A percentile compares a stretch with the other conserved stretches of the same genome.
phyloP scores from a whole-genome alignment of 495 filamentous ascomycete species.

The Penicillium angulare region DNA sequence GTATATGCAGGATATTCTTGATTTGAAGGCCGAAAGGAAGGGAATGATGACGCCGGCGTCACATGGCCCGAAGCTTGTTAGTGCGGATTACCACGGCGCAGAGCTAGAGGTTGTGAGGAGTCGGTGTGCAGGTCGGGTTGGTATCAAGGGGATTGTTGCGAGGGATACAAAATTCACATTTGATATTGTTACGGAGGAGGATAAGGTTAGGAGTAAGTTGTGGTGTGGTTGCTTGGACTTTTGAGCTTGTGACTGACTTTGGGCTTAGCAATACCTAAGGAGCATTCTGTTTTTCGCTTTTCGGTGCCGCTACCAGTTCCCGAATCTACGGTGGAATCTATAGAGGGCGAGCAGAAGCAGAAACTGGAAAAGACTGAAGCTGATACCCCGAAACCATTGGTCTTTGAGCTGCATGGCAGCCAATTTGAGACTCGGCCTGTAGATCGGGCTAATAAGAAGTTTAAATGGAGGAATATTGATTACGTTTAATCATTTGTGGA shows the following conservation, averaged over 20 bases:
- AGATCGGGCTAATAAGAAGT: slow-evolving; percentile 86
- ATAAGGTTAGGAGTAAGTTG: slow-evolving; percentile 61
- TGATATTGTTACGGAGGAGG: slow-evolving; percentile 68
- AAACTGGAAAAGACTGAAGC: not conserved
- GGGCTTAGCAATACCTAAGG: slow-evolving; percentile 74
- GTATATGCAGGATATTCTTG: slow-evolving; percentile 77
- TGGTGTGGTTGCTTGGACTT: not conserved
- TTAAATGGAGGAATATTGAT: slow-evolving; percentile 70
- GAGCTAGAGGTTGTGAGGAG: slow-evolving; percentile 80
- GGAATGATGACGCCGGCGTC: slow-evolving; percentile 47
- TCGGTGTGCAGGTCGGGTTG: slow-evolving; percentile 76
- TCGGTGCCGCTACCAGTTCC: slow-evolving; percentile 53
- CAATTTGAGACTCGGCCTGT: slow-evolving; percentile 81
- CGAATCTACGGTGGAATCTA: slow-evolving; percentile 10
- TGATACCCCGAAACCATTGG: slow-evolving; percentile 41
- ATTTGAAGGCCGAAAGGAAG: slow-evolving; percentile 39
- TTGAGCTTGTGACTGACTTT: slow-evolving; percentile 3
- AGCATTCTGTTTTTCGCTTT: slow-evolving; percentile 81
- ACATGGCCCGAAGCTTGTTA: slow-evolving; percentile 66
- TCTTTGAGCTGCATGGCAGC: slow-evolving; percentile 85
- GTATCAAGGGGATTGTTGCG: slow-evolving; percentile 79
- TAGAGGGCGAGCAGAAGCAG: not conserved
- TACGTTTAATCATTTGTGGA: slow-evolving; percentile 52
- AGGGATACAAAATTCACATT: slow-evolving; percentile 85
- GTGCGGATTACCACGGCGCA: slow-evolving; percentile 90